Evolutionary conservation across 2,329 filamentous ascomycete genomes (phyloP).

Genomic region (Neonectria sp.): DNA sequence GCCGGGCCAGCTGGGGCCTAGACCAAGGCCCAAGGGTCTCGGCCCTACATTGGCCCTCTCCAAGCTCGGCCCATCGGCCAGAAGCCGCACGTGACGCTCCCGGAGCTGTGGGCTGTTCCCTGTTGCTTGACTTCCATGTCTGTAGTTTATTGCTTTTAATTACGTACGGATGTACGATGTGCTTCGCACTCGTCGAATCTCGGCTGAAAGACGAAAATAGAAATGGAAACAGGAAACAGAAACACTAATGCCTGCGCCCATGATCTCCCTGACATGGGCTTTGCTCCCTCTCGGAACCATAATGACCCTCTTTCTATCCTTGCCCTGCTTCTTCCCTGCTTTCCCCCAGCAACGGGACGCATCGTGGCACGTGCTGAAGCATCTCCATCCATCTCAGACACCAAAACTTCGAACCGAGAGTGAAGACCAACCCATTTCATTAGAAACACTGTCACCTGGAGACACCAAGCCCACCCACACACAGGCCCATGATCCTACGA

Average conservation of each 20-base stretch:
- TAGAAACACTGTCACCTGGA: conserved; percentile 15
- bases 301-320: conserved; percentile 10
- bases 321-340: conserved; percentile 1
- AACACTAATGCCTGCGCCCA: conserved; percentile 9
- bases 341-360: conserved; percentile 20
- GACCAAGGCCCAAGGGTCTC: conserved; percentile 30
- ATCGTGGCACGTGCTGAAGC: conserved; percentile 40
- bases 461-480: conserved; percentile 7
- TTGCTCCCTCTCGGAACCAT: conserved; percentile 9
- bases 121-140: neutral
- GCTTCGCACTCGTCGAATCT: neutral
- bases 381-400: conserved; percentile 36
- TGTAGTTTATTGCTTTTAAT: neutral
- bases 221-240: conserved; percentile 27
- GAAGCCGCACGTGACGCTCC: conserved; percentile 25
- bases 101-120: conserved; percentile 15
- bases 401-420: conserved; percentile 32
- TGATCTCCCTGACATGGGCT: conserved; percentile 16
- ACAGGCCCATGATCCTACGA: conserved; percentile 9
- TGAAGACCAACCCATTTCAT: conserved; percentile 22
- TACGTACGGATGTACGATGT: neutral
- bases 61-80: conserved; percentile 23
- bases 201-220: neutral
- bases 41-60: conserved; percentile 24
- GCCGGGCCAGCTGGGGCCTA: conserved; percentile 26